Base-by-base conservation (phyloP, 768 basidiomycete genomes). In the Auricularia cornea region DNA sequence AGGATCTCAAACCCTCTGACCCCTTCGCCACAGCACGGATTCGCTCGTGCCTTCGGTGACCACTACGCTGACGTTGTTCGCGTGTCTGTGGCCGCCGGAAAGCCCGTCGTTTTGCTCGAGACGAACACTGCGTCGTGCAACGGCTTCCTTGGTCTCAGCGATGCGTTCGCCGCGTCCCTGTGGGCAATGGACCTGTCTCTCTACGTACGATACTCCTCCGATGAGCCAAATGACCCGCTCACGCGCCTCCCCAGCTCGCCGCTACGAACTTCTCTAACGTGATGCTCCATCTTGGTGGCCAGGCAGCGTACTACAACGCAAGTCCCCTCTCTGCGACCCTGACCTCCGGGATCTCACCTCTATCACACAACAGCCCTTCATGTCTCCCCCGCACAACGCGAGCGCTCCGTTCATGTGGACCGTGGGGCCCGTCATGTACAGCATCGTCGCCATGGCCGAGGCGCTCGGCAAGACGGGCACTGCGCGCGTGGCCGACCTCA, bases 381-480 rank as follows among this genome's bases (percentile, higher is more conserved):
- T 77, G 66, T 81, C 83, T 0, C 82, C 82, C 3, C 81, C 81
- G 4, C 77, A 74, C 20, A 87, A 86, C 66, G 78, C 84, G 65
- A 81, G 84, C 0, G 66, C 76, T 0, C 84, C 78, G 63, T 81
- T 81, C 64, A 76, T 86, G 72, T 92, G 90, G 89, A 88, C 88
- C 1, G 79, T 89, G 41, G 89, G 88, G 2, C 81, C 87, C 0
- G 74, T 87, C 52, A 91, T 89, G 75, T 93, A 92, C 73, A 80
- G 90, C 1, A 80, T 86, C 1, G 74, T 94, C 30, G 80, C 86
- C 66, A 77, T 88, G 44, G 83, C 90, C 0, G 91, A 93, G 72
- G 78, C 81, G 2, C 77, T 92, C 33, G 90, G 89, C n/a, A 76
- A 79, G 56, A 81, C 82, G 48, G 85, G 86, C 72, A 75, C 71